These are phyloP conservation scores for Solanum chacoense DNA, from an alignment of 305 asterid genomes.

Conservation along the genomic window DNA sequence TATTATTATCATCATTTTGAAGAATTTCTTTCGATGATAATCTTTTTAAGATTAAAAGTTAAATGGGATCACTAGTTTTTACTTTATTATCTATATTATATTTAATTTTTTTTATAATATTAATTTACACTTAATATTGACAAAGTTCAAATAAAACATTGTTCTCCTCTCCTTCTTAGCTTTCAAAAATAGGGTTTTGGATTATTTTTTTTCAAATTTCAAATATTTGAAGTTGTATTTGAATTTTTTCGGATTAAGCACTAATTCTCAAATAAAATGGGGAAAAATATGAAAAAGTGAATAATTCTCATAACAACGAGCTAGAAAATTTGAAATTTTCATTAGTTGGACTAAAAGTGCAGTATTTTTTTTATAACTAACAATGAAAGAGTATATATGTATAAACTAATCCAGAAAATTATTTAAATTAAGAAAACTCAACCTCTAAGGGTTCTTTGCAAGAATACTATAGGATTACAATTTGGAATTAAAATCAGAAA, in stretches of 20 bases:
- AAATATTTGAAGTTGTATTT: too few relatives aligned
- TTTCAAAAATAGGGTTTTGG: background rate
- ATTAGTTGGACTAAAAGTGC: too few relatives aligned
- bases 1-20: too few relatives aligned
- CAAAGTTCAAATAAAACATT: background rate
- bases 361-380: too few relatives aligned
- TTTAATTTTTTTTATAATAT: too few relatives aligned
- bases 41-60: background rate
- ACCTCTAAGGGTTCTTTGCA: background rate
- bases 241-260: too few relatives aligned
- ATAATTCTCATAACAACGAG: too few relatives aligned
- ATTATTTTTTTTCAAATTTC: background rate
- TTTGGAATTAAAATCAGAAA: background rate
- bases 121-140: background rate
- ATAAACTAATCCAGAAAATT: too few relatives aligned
- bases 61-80: background rate
- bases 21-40: background rate
- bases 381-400: background rate
- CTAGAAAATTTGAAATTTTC: too few relatives aligned
- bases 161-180: background rate
- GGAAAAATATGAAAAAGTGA: too few relatives aligned
- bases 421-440: background rate
- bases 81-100: background rate
- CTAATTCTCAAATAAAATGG: too few relatives aligned
- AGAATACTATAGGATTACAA: background rate